Evolutionary conservation across 495 filamentous ascomycete genomes (phyloP).

Genomic region (Choiromyces venosus): DNA sequence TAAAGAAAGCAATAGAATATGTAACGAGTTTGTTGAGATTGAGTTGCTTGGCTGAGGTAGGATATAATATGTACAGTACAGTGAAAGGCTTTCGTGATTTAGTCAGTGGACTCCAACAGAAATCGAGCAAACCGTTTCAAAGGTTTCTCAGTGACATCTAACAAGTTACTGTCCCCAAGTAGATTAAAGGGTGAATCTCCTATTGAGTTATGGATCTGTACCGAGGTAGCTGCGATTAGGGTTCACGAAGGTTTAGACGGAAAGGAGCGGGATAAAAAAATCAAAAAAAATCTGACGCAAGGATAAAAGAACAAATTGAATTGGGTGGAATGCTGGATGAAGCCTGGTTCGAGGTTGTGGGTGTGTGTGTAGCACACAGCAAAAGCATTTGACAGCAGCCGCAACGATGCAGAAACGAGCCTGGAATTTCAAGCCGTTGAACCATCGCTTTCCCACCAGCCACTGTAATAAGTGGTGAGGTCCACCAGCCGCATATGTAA

Average conservation of each 20-base stretch:
- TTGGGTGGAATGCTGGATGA: background rate
- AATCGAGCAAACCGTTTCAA: background rate
- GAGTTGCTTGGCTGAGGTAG: background rate
- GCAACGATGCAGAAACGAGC: background rate
- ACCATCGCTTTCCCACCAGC: background rate
- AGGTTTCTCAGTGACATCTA: background rate
- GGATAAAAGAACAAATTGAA: background rate
- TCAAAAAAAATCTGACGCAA: background rate
- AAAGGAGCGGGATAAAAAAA: background rate
- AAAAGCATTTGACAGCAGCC: background rate
- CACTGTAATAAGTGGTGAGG: background rate
- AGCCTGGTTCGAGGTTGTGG: background rate
- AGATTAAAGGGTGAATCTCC: background rate
- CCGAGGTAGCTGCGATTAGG: background rate
- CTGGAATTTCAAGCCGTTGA: background rate
- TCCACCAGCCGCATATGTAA: background rate
- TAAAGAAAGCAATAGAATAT: background rate
- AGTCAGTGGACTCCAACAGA: background rate
- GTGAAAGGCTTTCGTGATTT: background rate
- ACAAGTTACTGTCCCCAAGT: background rate
- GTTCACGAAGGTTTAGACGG: background rate
- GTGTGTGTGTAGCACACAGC: slow-evolving; percentile 1
- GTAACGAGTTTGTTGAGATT: background rate
- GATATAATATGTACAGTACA: background rate
- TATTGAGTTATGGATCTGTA: background rate